Conservation (phyloP, 805 yeast genomes). For the Candida krabiensis region DNA sequence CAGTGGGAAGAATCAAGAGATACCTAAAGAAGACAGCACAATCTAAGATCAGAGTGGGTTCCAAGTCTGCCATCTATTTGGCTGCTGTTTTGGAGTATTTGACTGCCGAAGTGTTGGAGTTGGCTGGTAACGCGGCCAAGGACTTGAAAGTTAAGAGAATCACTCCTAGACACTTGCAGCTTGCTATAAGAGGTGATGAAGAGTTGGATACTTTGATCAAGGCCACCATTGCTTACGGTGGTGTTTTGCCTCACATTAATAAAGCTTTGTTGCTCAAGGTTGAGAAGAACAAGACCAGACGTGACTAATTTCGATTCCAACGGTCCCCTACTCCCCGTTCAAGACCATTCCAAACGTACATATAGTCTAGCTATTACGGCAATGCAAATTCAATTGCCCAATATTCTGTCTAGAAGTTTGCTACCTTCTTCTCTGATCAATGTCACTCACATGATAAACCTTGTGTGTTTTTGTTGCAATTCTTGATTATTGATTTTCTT, state of each 20-base stretch:
- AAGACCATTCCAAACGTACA: background rate
- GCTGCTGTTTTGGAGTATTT: constrained; percentile 95
- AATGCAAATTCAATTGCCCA: no score
- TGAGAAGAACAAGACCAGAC: constrained; percentile 50
- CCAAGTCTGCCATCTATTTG: constrained; percentile 79
- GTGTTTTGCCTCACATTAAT: constrained; percentile 94
- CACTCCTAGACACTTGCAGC: constrained; percentile 94
- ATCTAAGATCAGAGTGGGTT: constrained; percentile 72
- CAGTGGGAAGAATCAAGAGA: constrained; percentile 98
- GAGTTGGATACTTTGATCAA: constrained; percentile 91
- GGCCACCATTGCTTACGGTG: constrained; percentile 97
- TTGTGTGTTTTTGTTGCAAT: constrained; percentile 1
- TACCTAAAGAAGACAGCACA: constrained; percentile 89
- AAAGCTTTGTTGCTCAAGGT: constrained; percentile 77
- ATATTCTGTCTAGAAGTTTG: background rate
- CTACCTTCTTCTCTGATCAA: constrained; percentile 1
- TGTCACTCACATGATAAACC: no score
- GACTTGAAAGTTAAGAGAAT: constrained; percentile 94
- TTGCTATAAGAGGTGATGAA: constrained; percentile 98
- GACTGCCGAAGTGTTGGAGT: constrained; percentile 94
- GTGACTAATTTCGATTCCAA: constrained; percentile 8
- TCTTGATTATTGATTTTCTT: constrained; percentile 1
- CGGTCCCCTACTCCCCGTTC: constrained; percentile 1
- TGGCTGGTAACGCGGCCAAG: constrained; percentile 98
- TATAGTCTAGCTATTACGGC: background rate